Conservation (phyloP, 306 rosid genomes). For the Begonia fuchsioides region DNA sequence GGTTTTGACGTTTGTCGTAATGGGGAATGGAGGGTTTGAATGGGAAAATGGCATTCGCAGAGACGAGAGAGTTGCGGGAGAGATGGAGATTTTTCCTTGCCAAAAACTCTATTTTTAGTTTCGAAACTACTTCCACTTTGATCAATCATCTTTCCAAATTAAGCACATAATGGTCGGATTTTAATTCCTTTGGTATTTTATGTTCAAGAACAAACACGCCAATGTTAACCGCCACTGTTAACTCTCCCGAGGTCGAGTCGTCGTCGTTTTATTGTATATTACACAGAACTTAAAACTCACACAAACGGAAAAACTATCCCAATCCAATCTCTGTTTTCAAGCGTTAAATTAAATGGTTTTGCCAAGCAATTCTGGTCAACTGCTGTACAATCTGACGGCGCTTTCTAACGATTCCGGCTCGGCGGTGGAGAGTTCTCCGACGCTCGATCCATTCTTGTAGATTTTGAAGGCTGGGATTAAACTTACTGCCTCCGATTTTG, state of each 20-base stretch:
- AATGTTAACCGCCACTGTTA: no score
- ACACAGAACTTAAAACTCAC: no score
- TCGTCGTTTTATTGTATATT: no score
- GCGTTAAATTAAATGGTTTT: no score
- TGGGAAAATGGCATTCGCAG: constrained; percentile 4
- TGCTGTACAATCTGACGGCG: constrained; percentile 61
- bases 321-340: no score
- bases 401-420: constrained; percentile 50
- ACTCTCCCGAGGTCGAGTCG: no score
- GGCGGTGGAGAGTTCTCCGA: constrained; percentile 60
- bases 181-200: no score
- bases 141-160: no score
- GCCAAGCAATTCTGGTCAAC: constrained; percentile 19
- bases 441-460: constrained; percentile 83
- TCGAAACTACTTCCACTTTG: no score
- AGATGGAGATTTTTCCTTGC: neutral
- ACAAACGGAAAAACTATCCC: no score
- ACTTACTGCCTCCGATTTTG: constrained; percentile 64
- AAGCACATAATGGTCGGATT: no score
- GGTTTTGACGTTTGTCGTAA: constrained; percentile 4
- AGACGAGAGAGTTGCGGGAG: constrained; percentile 6
- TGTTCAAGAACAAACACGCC: no score
- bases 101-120: neutral
- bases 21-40: constrained; percentile 12
- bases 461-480: constrained; percentile 65